Evolutionary conservation across 1,139 yeast genomes (phyloP).

Genomic region (Yamadazyma siamensis): DNA sequence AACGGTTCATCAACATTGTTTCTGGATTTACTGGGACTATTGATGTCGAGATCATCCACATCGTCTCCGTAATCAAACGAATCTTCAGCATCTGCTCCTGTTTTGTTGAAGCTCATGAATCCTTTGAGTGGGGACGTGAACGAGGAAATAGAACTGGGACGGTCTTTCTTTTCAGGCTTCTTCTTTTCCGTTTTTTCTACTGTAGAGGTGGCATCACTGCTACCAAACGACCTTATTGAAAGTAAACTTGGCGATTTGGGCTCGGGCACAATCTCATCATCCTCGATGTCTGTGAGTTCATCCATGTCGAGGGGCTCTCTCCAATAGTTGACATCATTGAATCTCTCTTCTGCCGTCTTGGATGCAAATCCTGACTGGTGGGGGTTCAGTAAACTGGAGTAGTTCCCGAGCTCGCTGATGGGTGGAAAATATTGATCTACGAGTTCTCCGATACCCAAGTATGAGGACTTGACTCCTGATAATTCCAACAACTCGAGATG

Average conservation of each 20-base stretch:
- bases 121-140: conserved; percentile 44
- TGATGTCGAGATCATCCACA: conserved; percentile 11
- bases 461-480: conserved; percentile 88
- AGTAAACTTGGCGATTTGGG: conserved; percentile 18
- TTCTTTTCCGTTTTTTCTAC: conserved; percentile 5
- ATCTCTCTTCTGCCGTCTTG: conserved; percentile 51
- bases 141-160: conserved; percentile 36
- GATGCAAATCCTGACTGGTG: conserved; percentile 32
- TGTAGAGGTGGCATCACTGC: conserved; percentile 6
- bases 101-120: conserved; percentile 37
- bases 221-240: conserved; percentile 16
- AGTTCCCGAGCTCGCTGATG: conserved; percentile 42
- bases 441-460: conserved; percentile 85
- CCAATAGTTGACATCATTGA: conserved; percentile 90
- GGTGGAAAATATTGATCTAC: conserved; percentile 99
- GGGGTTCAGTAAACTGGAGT: conserved; percentile 25
- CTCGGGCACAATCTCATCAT: conserved; percentile 19
- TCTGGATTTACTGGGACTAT: conserved; percentile 3
- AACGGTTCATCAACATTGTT: conserved; percentile 9
- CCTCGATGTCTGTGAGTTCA: conserved; percentile 51
- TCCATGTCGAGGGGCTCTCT: conserved; percentile 72
- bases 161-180: conserved; percentile 13
- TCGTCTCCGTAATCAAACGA: conserved; percentile 15
- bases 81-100: conserved; percentile 12
- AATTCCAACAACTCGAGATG: conserved; percentile 94